Percentiles rank a stretch among this genome's conserved stretches.
Evolutionary conservation across 2,329 filamentous ascomycete genomes (phyloP).

Genomic region (Alternaria burnsii): DNA sequence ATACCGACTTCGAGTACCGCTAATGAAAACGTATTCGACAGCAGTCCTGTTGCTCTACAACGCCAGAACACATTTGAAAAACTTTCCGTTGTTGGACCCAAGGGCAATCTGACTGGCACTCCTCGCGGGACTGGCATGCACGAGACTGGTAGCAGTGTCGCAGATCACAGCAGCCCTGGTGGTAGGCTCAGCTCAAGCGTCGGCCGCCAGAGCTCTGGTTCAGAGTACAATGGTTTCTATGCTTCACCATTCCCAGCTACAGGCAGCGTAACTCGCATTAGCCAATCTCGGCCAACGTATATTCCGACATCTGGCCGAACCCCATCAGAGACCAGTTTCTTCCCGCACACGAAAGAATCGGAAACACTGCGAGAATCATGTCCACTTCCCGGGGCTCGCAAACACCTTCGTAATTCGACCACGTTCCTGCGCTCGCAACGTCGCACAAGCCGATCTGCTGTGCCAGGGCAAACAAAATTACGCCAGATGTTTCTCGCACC

Average conservation of each 20-base stretch:
- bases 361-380: conserved; percentile 25
- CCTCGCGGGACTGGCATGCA: conserved; percentile 48
- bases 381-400: conserved; percentile 20
- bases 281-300: conserved; percentile 7
- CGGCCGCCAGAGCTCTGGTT: conserved; percentile 19
- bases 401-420: conserved; percentile 26
- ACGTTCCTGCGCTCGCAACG: conserved; percentile 26
- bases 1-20: conserved; percentile 11
- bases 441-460: conserved; percentile 39
- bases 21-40: conserved; percentile 4
- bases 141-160: conserved; percentile 51
- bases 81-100: conserved; percentile 43
- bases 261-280: conserved; percentile 35
- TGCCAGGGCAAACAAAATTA: conserved; percentile 46
- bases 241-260: conserved; percentile 30
- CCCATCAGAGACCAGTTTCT: conserved; percentile 35
- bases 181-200: conserved; percentile 30
- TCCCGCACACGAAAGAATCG: conserved; percentile 22
- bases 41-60: conserved; percentile 13
- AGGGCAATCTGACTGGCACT: conserved; percentile 50
- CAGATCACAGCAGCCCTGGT: conserved; percentile 49
- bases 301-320: conserved; percentile 24
- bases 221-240: conserved; percentile 33
- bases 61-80: conserved; percentile 50
- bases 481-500: conserved; percentile 46